A percentile compares a stretch with the other conserved stretches of the same genome.
These are phyloP conservation scores for Cornus suecica DNA, from an alignment of 148 eudicot genomes.

Conservation along the genomic window DNA sequence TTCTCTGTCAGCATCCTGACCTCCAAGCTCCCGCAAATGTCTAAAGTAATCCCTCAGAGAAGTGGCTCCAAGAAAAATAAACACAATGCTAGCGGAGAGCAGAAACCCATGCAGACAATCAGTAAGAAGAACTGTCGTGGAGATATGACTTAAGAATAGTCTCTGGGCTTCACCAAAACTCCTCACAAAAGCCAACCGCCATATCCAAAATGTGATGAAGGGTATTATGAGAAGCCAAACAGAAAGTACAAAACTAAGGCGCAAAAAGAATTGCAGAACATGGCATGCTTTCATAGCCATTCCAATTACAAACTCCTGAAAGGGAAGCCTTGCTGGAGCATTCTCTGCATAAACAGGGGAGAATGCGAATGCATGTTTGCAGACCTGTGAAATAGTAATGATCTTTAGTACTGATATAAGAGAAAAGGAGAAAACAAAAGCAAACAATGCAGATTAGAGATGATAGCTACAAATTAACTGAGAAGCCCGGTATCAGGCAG, in stretches of 20 bases:
- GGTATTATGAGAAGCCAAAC: constrained; percentile 97
- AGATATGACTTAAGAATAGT: constrained; percentile 78
- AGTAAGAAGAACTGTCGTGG: constrained; percentile 69
- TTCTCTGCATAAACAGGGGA: constrained; percentile 93
- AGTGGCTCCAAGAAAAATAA: constrained; percentile 91
- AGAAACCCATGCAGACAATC: constrained; percentile 98
- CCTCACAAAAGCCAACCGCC: constrained; percentile 91
- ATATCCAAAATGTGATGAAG: constrained; percentile 94
- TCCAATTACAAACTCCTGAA: constrained; percentile 79
- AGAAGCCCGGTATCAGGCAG: not conserved
- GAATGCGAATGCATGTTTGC: constrained; percentile 93
- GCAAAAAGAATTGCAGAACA: constrained; percentile 83
- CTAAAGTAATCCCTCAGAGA: constrained; percentile 93
- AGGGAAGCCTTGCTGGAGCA: constrained; percentile 93
- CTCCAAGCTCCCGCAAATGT: constrained; percentile 84
- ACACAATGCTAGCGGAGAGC: constrained; percentile 92
- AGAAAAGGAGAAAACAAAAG: too few relatives aligned
- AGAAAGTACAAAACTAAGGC: constrained; percentile 88
- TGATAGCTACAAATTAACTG: not conserved
- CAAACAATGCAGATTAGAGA: not conserved
- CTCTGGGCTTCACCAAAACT: constrained; percentile 79
- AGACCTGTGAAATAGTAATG: constrained; percentile 55
- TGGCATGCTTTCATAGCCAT: constrained; percentile 84
- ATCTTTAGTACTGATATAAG: not conserved
- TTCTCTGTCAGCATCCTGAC: constrained; percentile 87